Conservation (phyloP, 2,329 filamentous ascomycete species). For the Acephala macrosclerotiorum region DNA sequence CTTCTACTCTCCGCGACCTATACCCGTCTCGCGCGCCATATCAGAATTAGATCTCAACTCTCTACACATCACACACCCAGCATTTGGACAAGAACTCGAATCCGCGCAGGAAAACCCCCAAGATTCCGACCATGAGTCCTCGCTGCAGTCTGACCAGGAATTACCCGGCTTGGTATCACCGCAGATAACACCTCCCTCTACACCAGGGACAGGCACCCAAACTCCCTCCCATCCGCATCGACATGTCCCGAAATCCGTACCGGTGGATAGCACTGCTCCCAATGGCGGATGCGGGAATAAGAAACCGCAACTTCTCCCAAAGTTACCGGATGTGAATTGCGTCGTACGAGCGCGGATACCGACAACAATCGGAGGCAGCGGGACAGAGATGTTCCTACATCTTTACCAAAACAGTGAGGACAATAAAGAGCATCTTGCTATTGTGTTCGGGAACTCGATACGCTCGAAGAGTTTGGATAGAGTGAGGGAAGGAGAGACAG, state of each 20-base stretch:
- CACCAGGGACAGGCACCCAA: constrained; percentile 67
- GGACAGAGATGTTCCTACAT: constrained; percentile 96
- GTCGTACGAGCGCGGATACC: constrained; percentile 94
- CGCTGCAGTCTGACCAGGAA: constrained; percentile 19
- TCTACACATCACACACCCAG: constrained; percentile 26
- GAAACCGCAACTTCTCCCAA: constrained; percentile 75
- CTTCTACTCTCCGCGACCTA: constrained; percentile 46
- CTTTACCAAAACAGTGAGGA: constrained; percentile 93
- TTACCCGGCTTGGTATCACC: constrained; percentile 74
- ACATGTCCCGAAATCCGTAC: constrained; percentile 33
- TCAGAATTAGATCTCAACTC: constrained; percentile 44
- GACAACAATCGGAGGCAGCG: constrained; percentile 69
- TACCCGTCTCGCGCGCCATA: constrained; percentile 44
- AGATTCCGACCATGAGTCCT: constrained; percentile 21
- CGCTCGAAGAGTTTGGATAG: constrained; percentile 76
- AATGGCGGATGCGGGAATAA: constrained; percentile 65
- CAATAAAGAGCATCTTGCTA: constrained; percentile 94
- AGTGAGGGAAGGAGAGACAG: constrained; percentile 77
- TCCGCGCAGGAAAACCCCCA: constrained; percentile 3
- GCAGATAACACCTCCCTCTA: constrained; percentile 78
- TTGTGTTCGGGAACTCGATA: constrained; percentile 92
- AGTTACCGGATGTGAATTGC: constrained; percentile 87
- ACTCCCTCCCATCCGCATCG: constrained; percentile 47
- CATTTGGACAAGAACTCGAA: constrained; percentile 6
- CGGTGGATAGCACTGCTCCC: constrained; percentile 53